Percentiles rank a stretch among this genome's conserved stretches.
phyloP scores from a whole-genome alignment of 1,139 yeast genomes.

The Saccharomyces pastorianus region DNA sequence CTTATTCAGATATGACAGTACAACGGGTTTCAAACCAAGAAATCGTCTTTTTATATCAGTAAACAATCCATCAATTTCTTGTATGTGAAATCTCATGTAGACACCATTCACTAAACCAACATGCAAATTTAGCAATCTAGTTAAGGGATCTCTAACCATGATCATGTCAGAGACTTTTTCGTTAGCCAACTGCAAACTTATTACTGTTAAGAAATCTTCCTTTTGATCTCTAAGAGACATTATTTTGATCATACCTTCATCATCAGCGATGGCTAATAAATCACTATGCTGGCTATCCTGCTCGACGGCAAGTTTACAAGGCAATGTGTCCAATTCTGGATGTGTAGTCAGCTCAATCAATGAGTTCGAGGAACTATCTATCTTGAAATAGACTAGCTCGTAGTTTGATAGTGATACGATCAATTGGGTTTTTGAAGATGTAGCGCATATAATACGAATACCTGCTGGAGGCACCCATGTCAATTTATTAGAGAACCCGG shows the following conservation, averaged over 20 bases:
- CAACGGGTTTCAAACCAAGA: constrained; percentile 60
- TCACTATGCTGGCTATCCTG: constrained; percentile 32
- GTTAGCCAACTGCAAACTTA: not conserved
- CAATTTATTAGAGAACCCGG: constrained; percentile 25
- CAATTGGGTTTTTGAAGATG: constrained; percentile 61
- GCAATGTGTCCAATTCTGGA: constrained; percentile 46
- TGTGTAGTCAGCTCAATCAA: constrained; percentile 64
- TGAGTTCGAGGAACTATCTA: constrained; percentile 47
- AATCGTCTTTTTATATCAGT: constrained; percentile 62
- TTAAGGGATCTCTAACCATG: not conserved
- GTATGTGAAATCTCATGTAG: constrained; percentile 56
- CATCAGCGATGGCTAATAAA: constrained; percentile 61
- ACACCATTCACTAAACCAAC: constrained; percentile 81
- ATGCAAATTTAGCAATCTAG: constrained; percentile 41
- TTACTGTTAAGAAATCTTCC: constrained; percentile 31
- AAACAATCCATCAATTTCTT: constrained; percentile 55
- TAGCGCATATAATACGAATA: constrained; percentile 49
- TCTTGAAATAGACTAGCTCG: constrained; percentile 76
- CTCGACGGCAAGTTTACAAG: constrained; percentile 50
- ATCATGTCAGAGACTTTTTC: not conserved
- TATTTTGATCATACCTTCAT: constrained; percentile 64
- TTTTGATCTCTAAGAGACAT: constrained; percentile 44
- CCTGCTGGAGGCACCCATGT: constrained; percentile 90
- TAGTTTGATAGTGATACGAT: constrained; percentile 63
- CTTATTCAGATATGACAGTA: constrained; percentile 34